These are phyloP conservation scores for Citeromyces matritensis DNA, from an alignment of 805 yeast species.

Conservation along the genomic window DNA sequence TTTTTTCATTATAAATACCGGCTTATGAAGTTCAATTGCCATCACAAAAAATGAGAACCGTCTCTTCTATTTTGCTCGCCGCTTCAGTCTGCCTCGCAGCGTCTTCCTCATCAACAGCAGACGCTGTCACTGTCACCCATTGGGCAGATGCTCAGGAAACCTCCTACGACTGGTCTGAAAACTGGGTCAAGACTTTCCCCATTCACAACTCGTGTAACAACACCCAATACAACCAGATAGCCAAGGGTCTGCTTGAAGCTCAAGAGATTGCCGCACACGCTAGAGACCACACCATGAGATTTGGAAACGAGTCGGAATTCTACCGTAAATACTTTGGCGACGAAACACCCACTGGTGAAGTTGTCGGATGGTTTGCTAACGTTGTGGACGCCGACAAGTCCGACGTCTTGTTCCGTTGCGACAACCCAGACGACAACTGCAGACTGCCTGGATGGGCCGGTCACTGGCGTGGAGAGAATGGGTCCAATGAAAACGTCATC, in stretches of 20 bases:
- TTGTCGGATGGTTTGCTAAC: slow-evolving; percentile 14
- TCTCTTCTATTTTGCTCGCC: no score
- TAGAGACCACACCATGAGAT: slow-evolving; percentile 15
- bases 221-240: neutral
- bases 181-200: neutral
- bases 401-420: slow-evolving; percentile 17
- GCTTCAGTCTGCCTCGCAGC: neutral
- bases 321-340: slow-evolving; percentile 17
- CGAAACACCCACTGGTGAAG: slow-evolving; percentile 14
- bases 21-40: no score
- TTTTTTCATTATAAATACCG: no score
- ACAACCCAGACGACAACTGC: slow-evolving; percentile 18
- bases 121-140: neutral
- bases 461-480: slow-evolving; percentile 18
- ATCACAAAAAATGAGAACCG: no score
- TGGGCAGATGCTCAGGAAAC: neutral
- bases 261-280: slow-evolving; percentile 14
- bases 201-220: neutral
- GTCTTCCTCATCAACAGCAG: neutral
- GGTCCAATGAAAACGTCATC: slow-evolving; percentile 17
- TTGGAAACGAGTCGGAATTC: slow-evolving; percentile 13
- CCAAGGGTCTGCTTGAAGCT: slow-evolving; percentile 13
- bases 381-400: slow-evolving; percentile 14
- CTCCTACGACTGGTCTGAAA: neutral
- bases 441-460: slow-evolving; percentile 18